Evolutionary conservation across 2,329 filamentous ascomycete genomes (phyloP).

Genomic region (Ilyonectria mors-panacis): DNA sequence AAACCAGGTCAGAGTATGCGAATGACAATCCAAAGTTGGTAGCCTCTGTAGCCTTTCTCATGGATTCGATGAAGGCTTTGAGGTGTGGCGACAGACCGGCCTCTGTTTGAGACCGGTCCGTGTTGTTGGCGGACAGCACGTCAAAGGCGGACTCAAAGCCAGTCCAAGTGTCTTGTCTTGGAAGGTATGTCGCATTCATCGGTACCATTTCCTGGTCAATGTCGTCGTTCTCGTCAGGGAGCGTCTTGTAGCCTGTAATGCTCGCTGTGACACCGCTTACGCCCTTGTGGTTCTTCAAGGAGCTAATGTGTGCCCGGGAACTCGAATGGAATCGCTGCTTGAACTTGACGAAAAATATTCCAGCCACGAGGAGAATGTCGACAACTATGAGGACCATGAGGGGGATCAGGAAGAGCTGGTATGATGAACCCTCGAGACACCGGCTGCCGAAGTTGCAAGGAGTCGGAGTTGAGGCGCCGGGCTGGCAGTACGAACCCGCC

Average conservation of each 20-base stretch:
- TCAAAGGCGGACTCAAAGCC: slow-evolving; percentile 58
- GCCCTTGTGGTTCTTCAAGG: slow-evolving; percentile 40
- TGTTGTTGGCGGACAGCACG: slow-evolving; percentile 50
- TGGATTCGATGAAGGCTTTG: slow-evolving; percentile 66
- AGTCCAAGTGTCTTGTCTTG: slow-evolving; percentile 44
- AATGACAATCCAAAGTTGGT: slow-evolving; percentile 68
- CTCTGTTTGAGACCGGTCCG: slow-evolving; percentile 34
- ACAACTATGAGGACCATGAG: slow-evolving; percentile 58
- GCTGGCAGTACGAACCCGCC: slow-evolving; percentile 65
- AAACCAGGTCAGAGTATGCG: slow-evolving; percentile 64
- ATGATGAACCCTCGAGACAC: slow-evolving; percentile 61
- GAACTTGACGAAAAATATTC: slow-evolving; percentile 43
- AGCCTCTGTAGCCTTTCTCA: slow-evolving; percentile 66
- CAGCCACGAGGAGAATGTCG: slow-evolving; percentile 58
- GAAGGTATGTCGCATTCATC: slow-evolving; percentile 53
- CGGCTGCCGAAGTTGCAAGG: slow-evolving; percentile 62
- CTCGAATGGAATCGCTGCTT: slow-evolving; percentile 35
- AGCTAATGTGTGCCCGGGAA: slow-evolving; percentile 31
- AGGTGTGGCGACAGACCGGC: slow-evolving; percentile 54
- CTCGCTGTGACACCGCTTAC: slow-evolving; percentile 50
- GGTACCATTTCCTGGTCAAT: slow-evolving; percentile 55
- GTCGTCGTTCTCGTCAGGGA: slow-evolving; percentile 51
- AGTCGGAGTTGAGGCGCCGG: slow-evolving; percentile 62
- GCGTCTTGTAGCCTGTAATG: slow-evolving; percentile 53
- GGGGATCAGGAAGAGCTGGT: slow-evolving; percentile 61